Evolutionary conservation across 148 eudicot genomes (phyloP).

Genomic region (Polygonum aviculare): DNA sequence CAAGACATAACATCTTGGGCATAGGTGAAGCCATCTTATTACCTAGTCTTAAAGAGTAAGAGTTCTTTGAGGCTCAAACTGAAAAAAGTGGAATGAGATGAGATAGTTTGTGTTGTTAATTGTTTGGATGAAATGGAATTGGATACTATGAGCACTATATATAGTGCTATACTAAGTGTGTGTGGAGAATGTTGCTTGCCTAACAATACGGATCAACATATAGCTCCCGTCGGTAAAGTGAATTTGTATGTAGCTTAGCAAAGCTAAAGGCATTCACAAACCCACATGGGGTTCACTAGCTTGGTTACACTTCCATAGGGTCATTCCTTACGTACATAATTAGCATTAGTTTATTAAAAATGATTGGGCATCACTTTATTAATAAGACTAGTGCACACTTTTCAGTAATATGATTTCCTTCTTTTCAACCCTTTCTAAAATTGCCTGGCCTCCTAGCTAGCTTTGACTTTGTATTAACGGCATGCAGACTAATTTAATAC

Average conservation of each 20-base stretch:
- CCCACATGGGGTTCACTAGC: conserved; percentile 7
- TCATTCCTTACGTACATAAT: background rate
- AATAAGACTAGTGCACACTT: background rate
- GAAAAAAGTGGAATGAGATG: background rate
- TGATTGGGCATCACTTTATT: conserved; percentile 2
- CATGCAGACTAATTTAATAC: background rate
- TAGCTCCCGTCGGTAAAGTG: background rate
- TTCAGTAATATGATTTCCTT: background rate
- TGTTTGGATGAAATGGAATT: background rate
- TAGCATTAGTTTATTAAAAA: background rate
- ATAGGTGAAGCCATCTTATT: background rate
- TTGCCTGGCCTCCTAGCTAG: background rate
- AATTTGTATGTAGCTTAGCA: background rate
- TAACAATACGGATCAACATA: background rate
- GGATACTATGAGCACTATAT: background rate
- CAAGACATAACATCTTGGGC: background rate
- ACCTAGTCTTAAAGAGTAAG: background rate
- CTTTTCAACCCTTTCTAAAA: background rate
- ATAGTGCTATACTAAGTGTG: background rate
- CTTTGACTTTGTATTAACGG: background rate
- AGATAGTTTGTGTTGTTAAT: background rate
- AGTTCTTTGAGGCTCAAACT: background rate
- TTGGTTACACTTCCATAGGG: background rate
- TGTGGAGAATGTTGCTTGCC: background rate
- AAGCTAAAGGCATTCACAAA: background rate